phyloP scores from a whole-genome alignment of 2,329 filamentous ascomycete species.

The Fusarium sp. region DNA sequence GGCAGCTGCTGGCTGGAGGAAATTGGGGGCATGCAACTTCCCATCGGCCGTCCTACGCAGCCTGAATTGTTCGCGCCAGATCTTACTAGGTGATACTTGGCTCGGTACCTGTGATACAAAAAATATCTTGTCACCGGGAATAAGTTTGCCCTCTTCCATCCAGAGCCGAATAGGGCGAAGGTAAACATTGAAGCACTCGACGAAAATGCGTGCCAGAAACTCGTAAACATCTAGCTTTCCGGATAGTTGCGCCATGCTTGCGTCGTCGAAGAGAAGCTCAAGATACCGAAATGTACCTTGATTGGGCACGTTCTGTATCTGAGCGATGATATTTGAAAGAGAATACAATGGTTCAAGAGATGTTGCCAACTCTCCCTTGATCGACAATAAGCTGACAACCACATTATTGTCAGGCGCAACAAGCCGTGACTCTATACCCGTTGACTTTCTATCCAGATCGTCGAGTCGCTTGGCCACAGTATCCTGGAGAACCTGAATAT shows the following conservation, averaged over 20 bases:
- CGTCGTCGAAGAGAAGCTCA: conserved; percentile 78
- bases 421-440: conserved; percentile 67
- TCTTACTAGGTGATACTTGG: conserved; percentile 66
- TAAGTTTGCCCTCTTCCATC: conserved; percentile 83
- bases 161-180: conserved; percentile 80
- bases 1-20: conserved; percentile 73
- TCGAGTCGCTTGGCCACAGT: conserved; percentile 66
- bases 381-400: conserved; percentile 72
- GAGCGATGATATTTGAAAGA: conserved; percentile 69
- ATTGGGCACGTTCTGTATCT: conserved; percentile 59
- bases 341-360: conserved; percentile 64
- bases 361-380: conserved; percentile 66
- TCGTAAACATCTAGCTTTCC: conserved; percentile 70
- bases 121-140: conserved; percentile 73
- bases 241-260: conserved; percentile 74
- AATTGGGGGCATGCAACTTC: conserved; percentile 74
- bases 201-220: conserved; percentile 75
- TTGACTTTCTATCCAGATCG: conserved; percentile 67
- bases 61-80: conserved; percentile 81
- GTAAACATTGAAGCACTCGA: conserved; percentile 84
- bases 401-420: conserved; percentile 62
- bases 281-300: conserved; percentile 75
- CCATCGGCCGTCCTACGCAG: conserved; percentile 70
- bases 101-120: conserved; percentile 73
- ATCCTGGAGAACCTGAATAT: conserved; percentile 77